Evolutionary conservation across 106 monocot species (phyloP), one percentile per base, ranked within the genome.

Genomic region (Platanthera zijinensis): DNA sequence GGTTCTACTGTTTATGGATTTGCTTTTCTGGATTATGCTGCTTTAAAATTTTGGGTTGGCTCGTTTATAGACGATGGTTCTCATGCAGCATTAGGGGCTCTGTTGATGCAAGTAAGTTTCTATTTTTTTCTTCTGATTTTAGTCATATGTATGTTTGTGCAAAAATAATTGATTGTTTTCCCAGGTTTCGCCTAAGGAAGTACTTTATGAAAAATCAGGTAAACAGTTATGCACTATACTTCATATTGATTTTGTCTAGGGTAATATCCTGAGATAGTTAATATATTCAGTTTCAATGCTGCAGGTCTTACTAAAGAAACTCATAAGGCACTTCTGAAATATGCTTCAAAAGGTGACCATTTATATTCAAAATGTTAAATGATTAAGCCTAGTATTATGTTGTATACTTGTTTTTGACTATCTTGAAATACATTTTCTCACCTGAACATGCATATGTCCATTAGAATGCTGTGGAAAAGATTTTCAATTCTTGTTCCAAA

Each of bases 11-110:
- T 76, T 11, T 97, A 91, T 84, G 93, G 93, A 80, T 97, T 91
- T 88, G 89, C 96, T 79, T 97, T 97, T 79, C 78, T 97, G 14
- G 96, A 97, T 78, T 86, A 79, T 82, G 93, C 96, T 61, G 87
- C 93, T 57, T 85, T 89, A 63, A 91, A 91, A 69, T 78, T 97
- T 77, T 97, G 93, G 93, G 85, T 88, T 62, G 93, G 96, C 47
- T 97, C 89, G 54, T 78, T 97, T 21, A 61, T 77, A 78, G 96
- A 97, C 74, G 90, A 96, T 87, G 85, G 62, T 79, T 91, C 93
- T 46, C 81, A 53, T 88, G 78, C 96, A 30, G 77, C 87, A 39
- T 86, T 97, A 82, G 96, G 93, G 18, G 83, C 93, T 78, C 80
- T 97, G 72, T 72, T 97, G 84, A 82, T 97, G 83, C 96, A 97